Evolutionary conservation across 1,139 yeast species (phyloP).

Genomic region (Saccharomyces hybrid): DNA sequence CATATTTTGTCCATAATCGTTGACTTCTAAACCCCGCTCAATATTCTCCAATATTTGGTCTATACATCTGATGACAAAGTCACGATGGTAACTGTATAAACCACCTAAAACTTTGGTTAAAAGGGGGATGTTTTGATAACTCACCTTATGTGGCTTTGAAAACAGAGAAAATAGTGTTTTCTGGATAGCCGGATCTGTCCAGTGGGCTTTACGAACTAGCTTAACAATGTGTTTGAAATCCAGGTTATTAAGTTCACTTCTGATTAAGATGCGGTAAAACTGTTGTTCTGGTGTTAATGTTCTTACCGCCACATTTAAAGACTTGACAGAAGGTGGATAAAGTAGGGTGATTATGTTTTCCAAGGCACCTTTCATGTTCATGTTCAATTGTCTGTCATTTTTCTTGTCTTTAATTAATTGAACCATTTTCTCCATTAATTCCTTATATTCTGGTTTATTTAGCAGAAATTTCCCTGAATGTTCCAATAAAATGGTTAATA

Average conservation of each 20-base stretch:
- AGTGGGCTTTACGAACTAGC: conserved; percentile 42
- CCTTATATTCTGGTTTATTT: conserved; percentile 52
- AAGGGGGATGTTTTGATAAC: conserved; percentile 45
- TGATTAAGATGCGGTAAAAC: conserved; percentile 45
- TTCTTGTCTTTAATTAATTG: conserved; percentile 46
- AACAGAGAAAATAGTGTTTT: conserved; percentile 46
- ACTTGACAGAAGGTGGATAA: conserved; percentile 48
- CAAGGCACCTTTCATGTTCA: conserved; percentile 53
- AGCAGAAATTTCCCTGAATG: conserved; percentile 63
- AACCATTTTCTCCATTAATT: conserved; percentile 58
- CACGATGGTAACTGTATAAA: conserved; percentile 35
- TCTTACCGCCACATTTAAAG: conserved; percentile 22
- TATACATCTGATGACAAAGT: conserved; percentile 41
- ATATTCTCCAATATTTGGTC: conserved; percentile 64
- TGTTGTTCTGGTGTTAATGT: conserved; percentile 38
- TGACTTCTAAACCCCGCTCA: conserved; percentile 57
- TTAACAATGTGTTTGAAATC: conserved; percentile 35
- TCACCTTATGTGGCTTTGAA: conserved; percentile 53
- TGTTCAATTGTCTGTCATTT: conserved; percentile 43
- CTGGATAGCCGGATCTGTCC: conserved; percentile 39
- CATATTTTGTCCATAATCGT: conserved; percentile 55
- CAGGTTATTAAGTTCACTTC: conserved; percentile 42
- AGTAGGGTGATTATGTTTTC: conserved; percentile 52
- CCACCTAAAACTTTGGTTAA: conserved; percentile 45
- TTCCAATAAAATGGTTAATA: conserved; percentile 61